Base-by-base conservation (phyloP, 1,284 basidiomycete species). In the Puccinia novopanici region DNA sequence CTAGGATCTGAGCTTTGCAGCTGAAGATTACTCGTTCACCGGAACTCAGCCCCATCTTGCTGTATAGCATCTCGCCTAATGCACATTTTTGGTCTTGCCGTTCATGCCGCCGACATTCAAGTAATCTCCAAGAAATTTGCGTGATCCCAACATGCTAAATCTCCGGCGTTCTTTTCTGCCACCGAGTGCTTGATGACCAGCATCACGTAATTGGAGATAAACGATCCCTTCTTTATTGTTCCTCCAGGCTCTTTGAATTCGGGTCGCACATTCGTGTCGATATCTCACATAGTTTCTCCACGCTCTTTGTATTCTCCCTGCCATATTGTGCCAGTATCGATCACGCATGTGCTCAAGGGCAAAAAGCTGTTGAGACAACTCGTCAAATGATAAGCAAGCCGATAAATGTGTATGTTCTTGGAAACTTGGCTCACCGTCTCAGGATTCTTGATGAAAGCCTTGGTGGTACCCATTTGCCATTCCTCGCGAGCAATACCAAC, bases 321-420 rank as follows among this genome's bases (percentile, higher is more conserved):
- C 96, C 96, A 99, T 99, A 85, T 98, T 98, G 87, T 99, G 97
- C 97, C 97, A 99, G 87, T 99, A 99, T 81, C 93, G 91, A 86
- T 99, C 97, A 76, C 96, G 91, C 94, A 99, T 98, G 27, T 94
- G 95, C 87, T 99, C 96, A 77, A 99, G 88, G 27, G 96, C 97
- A 86, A 99, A 99, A 30, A 99, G 90, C 93, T 95, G 50, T 55
- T 12, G 17, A 70, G 48, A 83, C 0, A 73, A 81, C 72, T 74
- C 6, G 30, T 17, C 22, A 27, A 54, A 9, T 42, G 17, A 40
- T 45, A 74, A 78, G 55, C 40, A 52, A 24, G 19, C 13, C 8
- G 1, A 5, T 19, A 1, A 57, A 8, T 63, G 9, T 17, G 4
- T 17, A n/a, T 67, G 45, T 48, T 63, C 22, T 71, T 34, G 9